Conservation (phyloP, 1,284 basidiomycete species). For the Malassezia equina region DNA sequence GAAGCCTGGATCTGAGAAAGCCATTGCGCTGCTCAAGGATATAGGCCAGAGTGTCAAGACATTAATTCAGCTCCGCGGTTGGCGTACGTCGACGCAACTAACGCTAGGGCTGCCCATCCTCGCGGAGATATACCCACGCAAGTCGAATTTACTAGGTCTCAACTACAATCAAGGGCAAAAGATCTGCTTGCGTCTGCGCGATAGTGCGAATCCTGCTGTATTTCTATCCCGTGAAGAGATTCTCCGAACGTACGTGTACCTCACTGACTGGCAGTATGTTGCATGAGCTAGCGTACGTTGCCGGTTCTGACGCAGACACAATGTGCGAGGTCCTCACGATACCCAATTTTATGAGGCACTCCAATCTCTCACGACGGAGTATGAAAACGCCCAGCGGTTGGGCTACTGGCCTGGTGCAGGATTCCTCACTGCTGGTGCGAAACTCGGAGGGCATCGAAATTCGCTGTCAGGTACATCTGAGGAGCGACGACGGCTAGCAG, state of each 20-base stretch:
- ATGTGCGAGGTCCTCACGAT: constrained; percentile 30
- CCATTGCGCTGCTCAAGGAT: constrained; percentile 20
- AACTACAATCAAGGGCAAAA: constrained; percentile 27
- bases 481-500: neutral
- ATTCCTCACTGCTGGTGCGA: constrained; percentile 15
- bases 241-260: constrained; percentile 15
- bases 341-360: constrained; percentile 20
- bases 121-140: constrained; percentile 21
- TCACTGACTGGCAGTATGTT: constrained; percentile 20
- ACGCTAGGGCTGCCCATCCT: constrained; percentile 18
- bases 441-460: constrained; percentile 11
- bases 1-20: constrained; percentile 5
- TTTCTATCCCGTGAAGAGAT: constrained; percentile 18
- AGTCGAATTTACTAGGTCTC: constrained; percentile 21
- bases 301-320: constrained; percentile 19
- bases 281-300: constrained; percentile 25
- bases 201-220: neutral
- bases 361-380: constrained; percentile 22
- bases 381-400: constrained; percentile 8
- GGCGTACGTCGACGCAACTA: constrained; percentile 12
- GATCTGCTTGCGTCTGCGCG: constrained; percentile 25
- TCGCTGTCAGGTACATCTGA: neutral
- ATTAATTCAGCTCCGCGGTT: constrained; percentile 22
- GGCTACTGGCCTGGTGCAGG: constrained; percentile 23
- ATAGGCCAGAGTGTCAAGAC: constrained; percentile 20